Evolutionary conservation across 345 rosid genomes (phyloP).

Genomic region (Camelina hispida): DNA sequence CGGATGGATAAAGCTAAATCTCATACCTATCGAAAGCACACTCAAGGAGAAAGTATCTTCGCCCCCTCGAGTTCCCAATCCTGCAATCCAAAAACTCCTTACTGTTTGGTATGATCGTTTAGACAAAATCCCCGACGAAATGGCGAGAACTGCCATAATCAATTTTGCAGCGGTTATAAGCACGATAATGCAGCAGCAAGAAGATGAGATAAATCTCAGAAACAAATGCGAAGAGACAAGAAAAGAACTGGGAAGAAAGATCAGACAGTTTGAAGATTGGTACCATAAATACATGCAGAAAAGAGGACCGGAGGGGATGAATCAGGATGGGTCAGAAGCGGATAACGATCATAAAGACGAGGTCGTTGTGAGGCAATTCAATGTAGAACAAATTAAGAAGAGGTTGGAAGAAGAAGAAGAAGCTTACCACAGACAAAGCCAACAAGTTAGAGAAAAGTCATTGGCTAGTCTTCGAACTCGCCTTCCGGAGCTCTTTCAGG

Average conservation of each 20-base stretch:
- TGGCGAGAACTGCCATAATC: conserved; percentile 66
- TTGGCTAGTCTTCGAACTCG: conserved; percentile 66
- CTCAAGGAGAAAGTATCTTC: conserved; percentile 91
- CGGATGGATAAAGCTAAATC: conserved; percentile 76
- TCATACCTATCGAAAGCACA: conserved; percentile 88
- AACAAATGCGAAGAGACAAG: conserved; percentile 63
- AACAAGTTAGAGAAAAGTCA: conserved; percentile 88
- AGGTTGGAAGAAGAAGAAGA: conserved; percentile 75
- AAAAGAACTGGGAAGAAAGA: conserved; percentile 63
- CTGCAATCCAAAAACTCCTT: conserved; percentile 71
- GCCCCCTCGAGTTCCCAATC: conserved; percentile 69
- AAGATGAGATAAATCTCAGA: conserved; percentile 62
- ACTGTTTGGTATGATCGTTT: conserved; percentile 66
- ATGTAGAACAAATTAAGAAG: conserved; percentile 53
- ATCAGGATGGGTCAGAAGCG: conserved; percentile 48
- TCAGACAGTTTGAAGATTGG: conserved; percentile 72
- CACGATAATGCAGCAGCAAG: conserved; percentile 67
- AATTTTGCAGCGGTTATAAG: conserved; percentile 70
- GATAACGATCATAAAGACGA: conserved; percentile 51
- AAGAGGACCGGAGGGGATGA: conserved; percentile 57
- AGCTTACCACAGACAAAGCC: conserved; percentile 55
- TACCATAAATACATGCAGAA: conserved; percentile 55
- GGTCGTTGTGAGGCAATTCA: conserved; percentile 55
- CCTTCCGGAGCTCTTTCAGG: conserved; percentile 75
- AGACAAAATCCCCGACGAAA: conserved; percentile 66